Evolutionary conservation across 1,139 yeast species (phyloP).

Genomic region (Zygosaccharomyces pseudobailii): DNA sequence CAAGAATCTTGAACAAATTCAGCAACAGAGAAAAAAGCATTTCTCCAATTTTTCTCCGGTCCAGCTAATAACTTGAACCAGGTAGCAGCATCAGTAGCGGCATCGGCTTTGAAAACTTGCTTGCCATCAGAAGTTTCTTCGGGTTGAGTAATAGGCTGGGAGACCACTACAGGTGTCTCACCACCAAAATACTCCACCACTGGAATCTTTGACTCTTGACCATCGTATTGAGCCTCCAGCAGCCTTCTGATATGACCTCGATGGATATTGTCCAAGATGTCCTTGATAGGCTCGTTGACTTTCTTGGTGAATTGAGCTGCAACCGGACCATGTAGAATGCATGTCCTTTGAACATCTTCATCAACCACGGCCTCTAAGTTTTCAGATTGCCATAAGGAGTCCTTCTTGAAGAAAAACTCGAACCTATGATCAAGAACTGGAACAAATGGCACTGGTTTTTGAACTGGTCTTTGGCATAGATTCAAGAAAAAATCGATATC

Average conservation of each 20-base stretch:
- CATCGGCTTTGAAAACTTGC: slow-evolving; percentile 46
- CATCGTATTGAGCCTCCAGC: slow-evolving; percentile 62
- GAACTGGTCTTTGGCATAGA: slow-evolving; percentile 76
- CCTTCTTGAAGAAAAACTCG: slow-evolving; percentile 96
- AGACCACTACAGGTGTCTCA: slow-evolving; percentile 43
- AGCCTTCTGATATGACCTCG: slow-evolving; percentile 78
- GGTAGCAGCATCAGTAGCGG: slow-evolving; percentile 47
- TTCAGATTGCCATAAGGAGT: slow-evolving; percentile 98
- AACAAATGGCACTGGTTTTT: slow-evolving; percentile 97
- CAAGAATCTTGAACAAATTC: slow-evolving; percentile 81
- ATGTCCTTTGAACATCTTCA: slow-evolving; percentile 95
- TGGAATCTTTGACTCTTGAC: slow-evolving; percentile 71
- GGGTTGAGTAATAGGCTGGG: slow-evolving; percentile 17
- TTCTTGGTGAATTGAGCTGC: slow-evolving; percentile 88
- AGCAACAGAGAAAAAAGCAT: slow-evolving; percentile 75
- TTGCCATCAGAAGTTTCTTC: slow-evolving; percentile 32
- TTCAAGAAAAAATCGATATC: slow-evolving; percentile 90
- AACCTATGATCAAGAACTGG: slow-evolving; percentile 93
- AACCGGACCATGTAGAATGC: slow-evolving; percentile 98
- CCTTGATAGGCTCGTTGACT: slow-evolving; percentile 89
- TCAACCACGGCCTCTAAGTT: slow-evolving; percentile 93
- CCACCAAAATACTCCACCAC: slow-evolving; percentile 87
- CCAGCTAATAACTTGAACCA: slow-evolving; percentile 90
- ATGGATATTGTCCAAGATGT: slow-evolving; percentile 82
- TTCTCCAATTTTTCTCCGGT: slow-evolving; percentile 75